Base-by-base conservation (phyloP, 2,329 filamentous ascomycete genomes). In the Alternaria sp. region DNA sequence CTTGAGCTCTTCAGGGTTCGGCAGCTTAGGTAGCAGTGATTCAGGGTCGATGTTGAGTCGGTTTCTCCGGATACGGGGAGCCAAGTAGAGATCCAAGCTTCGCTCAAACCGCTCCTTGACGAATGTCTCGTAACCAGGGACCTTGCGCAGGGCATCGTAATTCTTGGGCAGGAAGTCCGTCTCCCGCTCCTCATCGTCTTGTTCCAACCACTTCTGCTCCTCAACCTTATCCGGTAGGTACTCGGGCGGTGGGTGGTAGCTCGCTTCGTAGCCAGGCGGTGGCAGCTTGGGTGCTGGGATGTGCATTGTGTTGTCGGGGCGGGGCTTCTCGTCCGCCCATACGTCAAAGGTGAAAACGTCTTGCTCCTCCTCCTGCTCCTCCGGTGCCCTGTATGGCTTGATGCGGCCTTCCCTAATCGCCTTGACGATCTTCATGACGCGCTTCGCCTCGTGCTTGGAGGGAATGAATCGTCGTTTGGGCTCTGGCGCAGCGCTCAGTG, bases 41-140 rank as follows among this genome's bases (percentile, higher is more conserved):
- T 92, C 91, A 4, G 96, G 96, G 73, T 99, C 96, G 75, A 99
- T 98, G 81, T 98, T 97, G 75, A 99, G 88, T 80, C 94, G 92
- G 83, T 94, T 97, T 79, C 96, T 91, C 63, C 95, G 89, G 60
- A 99, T 89, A 75, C 96, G 88, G 50, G 96, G 96, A 15, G 96
- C 96, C 63, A 99, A 87, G 79, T 99, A 99, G 17, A 99, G 86
- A 81, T 99, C 96, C 70, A 99, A 84, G 79, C 93, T 98, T 68
- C 96, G 87, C 80, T 99, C 94, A 73, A 99, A 99, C 70, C 94
- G 91, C 81, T 99, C 96, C 80, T 97, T 97, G 78, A 99, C 89
- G 70, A 97, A 93, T 58, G 86, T 87, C 54, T 91, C 92, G 77
- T 97, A 99, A 15, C 91, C 96, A 54, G 96, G 96, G 7, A 98